Evolutionary conservation across 129 eudicot genomes (phyloP).

Genomic region (Flaveria bidentis): DNA sequence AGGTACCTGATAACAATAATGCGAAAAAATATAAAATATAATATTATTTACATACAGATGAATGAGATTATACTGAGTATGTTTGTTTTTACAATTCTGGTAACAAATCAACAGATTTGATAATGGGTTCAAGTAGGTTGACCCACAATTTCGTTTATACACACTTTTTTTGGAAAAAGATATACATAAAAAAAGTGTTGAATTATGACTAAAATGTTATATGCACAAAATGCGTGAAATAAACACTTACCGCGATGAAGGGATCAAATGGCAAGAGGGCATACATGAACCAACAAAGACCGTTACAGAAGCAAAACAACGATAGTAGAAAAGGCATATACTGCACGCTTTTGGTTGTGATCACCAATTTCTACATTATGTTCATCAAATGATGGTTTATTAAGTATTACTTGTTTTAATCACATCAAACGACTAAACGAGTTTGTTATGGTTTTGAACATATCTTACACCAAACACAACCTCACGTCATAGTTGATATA

Average conservation of each 20-base stretch:
- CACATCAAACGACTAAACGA: not conserved
- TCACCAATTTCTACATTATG: conserved; percentile 70
- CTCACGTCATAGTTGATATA: not conserved
- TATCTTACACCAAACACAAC: no score
- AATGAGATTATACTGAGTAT: no score
- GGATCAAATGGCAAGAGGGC: conserved; percentile 68
- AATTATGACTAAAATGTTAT: not conserved
- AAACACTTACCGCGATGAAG: conserved; percentile 54
- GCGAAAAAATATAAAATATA: not conserved
- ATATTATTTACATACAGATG: not conserved
- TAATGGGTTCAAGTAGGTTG: not conserved
- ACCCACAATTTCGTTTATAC: not conserved
- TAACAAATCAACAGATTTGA: no score
- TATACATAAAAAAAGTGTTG: not conserved
- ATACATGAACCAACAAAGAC: conserved; percentile 65
- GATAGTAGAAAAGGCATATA: conserved; percentile 90
- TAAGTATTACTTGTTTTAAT: no score
- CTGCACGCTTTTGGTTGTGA: conserved; percentile 77
- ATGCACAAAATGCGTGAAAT: not conserved
- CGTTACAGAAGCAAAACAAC: conserved; percentile 59
- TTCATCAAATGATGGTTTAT: not conserved
- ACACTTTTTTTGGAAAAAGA: not conserved
- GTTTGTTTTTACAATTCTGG: no score
- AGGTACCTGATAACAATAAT: conserved; percentile 50
- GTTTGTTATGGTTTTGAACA: not conserved